Evolutionary conservation across 208 protist species (phyloP).

Genomic region (Acanthamoeba royreba): DNA sequence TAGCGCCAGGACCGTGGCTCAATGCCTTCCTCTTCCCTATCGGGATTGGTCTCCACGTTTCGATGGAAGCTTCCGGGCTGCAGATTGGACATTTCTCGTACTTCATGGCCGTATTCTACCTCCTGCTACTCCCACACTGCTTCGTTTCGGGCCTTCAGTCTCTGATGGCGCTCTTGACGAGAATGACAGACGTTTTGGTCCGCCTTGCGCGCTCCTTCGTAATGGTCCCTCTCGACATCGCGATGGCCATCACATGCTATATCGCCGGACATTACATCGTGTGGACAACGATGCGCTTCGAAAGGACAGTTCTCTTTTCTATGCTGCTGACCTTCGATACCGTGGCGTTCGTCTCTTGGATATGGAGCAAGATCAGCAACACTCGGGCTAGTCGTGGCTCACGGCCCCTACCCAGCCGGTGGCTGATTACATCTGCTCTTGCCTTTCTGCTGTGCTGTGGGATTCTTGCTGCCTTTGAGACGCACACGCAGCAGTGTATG

Average conservation of each 20-base stretch:
- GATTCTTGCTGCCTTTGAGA: background rate
- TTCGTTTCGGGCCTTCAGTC: background rate
- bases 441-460: background rate
- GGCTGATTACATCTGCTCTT: background rate
- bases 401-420: background rate
- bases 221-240: background rate
- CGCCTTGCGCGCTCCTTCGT: background rate
- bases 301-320: background rate
- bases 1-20: background rate
- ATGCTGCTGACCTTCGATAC: background rate
- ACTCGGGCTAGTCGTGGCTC: background rate
- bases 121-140: background rate
- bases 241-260: background rate
- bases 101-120: background rate
- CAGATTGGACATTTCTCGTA: conserved; percentile 37
- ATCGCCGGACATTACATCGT: background rate
- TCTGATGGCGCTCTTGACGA: background rate
- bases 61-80: conserved; percentile 4
- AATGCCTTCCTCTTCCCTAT: background rate
- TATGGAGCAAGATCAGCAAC: background rate
- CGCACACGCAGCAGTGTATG: background rate
- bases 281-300: background rate
- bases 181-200: background rate
- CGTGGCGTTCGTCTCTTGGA: background rate
- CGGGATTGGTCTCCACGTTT: background rate